Evolutionary conservation across 2,329 filamentous ascomycete species (phyloP), one percentile per base, ranked within the genome.

Genomic region (Paramyrothecium roridum): DNA sequence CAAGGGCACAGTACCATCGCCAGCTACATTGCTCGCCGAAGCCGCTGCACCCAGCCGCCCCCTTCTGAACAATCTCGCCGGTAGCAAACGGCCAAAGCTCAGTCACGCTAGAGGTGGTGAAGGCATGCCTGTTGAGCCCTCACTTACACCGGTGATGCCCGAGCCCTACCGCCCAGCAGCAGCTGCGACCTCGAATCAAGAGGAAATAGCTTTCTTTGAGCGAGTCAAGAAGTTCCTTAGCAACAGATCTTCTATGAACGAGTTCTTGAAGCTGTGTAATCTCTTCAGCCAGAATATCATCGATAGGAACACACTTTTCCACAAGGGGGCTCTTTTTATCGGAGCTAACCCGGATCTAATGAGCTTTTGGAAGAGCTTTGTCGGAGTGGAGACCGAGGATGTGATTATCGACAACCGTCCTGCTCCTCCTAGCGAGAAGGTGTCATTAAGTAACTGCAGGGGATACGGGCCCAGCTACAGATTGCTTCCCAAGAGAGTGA

Each of bases 211-310:
- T 2, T 98, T 98, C 74, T 99, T 99, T 65, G 95, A 99, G 58
- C 88, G 92, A 8, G 92, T 95, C 19, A 98, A 97, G 81, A 99
- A 99, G 73, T 93, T 89, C 66, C 91, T 99, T 56, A 87, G 89
- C 58, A 98, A 98, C 71, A 90, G 96, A 70, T 89, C 91, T 54
- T 88, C 88, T 3, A 96, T 96, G 82, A 93, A 90, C 64, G 95
- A 99, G 70, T 99, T 99, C 72, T 76, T 99, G 60, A 99, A 99
- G 76, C 84, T 99, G 8, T 95, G 93, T 78, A 99, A 98, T 63
- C 81, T 99, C 30, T 99, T 91, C 76, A 95, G 90, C 21, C 90
- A 96, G 65, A 93, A 96, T 62, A 82, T 99, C 52, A 96, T 99
- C 58, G 91, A 96, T 66, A 88, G 88, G 55, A 87, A 90, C 57